Conservation (phyloP, 768 basidiomycete species). For the Grammothele lineata region DNA sequence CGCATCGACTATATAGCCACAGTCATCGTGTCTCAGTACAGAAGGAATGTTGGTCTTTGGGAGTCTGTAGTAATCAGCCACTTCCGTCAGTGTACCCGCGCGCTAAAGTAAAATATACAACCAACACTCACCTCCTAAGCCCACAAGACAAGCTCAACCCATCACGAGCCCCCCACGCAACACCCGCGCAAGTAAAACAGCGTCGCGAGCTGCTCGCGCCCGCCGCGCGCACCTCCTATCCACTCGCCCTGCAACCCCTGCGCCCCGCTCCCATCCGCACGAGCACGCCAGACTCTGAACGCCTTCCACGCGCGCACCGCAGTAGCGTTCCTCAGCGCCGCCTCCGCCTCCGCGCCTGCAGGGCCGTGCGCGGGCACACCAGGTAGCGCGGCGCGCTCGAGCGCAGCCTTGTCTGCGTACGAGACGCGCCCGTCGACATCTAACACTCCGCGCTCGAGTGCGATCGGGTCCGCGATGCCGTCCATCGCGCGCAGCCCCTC, state of each 20-base stretch:
- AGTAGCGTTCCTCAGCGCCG: background rate
- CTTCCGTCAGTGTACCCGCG: too few species aligned
- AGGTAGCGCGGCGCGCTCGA: conserved; percentile 26
- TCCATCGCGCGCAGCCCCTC: conserved; percentile 14
- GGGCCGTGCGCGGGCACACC: background rate
- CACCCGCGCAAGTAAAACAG: conserved; percentile 42
- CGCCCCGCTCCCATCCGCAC: conserved; percentile 24
- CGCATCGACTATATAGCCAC: too few species aligned
- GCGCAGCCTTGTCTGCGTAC: conserved; percentile 20
- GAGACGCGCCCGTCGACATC: conserved; percentile 49
- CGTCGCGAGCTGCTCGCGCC: conserved; percentile 43
- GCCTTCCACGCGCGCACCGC: conserved; percentile 50
- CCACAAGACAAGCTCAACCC: too few species aligned
- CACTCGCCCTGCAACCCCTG: conserved; percentile 20
- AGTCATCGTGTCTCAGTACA: too few species aligned
- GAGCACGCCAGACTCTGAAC: conserved; percentile 50
- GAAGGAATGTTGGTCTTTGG: too few species aligned
- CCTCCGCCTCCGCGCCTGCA: background rate
- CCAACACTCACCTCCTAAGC: too few species aligned
- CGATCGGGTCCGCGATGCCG: conserved; percentile 29
- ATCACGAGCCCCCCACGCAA: background rate
- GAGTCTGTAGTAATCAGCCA: too few species aligned
- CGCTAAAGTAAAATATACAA: too few species aligned
- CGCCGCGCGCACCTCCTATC: conserved; percentile 22
- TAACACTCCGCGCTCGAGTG: conserved; percentile 48